These are phyloP conservation scores for Achaetomiella virescens DNA, from an alignment of 495 filamentous ascomycete species.

Conservation along the genomic window DNA sequence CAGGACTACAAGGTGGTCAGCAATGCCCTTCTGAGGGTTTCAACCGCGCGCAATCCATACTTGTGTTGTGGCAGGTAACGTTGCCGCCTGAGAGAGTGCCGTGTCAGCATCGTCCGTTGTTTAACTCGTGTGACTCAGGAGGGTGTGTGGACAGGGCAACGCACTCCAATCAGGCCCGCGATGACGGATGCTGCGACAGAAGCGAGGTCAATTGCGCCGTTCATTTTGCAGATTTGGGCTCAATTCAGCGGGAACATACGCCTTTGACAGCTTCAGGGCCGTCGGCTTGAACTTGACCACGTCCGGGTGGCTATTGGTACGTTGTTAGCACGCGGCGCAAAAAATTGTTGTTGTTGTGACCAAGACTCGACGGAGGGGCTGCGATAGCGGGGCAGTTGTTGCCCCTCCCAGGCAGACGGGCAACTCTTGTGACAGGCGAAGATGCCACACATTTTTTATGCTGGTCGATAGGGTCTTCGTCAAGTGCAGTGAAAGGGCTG, in stretches of 20 bases:
- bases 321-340: conserved; percentile 9
- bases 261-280: conserved; percentile 91
- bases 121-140: conserved; percentile 20
- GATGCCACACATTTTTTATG: conserved; percentile 65
- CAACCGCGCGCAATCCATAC: conserved; percentile 41
- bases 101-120: conserved; percentile 16
- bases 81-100: conserved; percentile 63
- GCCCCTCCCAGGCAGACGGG: conserved; percentile 22
- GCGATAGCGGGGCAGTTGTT: conserved; percentile 21
- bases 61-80: conserved; percentile 79
- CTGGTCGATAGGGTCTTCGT: not conserved
- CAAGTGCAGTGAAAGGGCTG: conserved; percentile 6
- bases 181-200: conserved; percentile 70
- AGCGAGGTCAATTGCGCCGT: conserved; percentile 37
- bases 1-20: conserved; percentile 59
- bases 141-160: conserved; percentile 32
- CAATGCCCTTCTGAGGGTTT: not conserved
- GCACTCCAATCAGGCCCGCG: conserved; percentile 98
- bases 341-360: conserved; percentile 3
- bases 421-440: conserved; percentile 84
- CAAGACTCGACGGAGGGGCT: conserved; percentile 1
- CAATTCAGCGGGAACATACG: conserved; percentile 51
- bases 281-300: conserved; percentile 95
- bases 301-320: conserved; percentile 77
- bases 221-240: conserved; percentile 7